Evolutionary conservation across 192 early-diverging fungal genomes (phyloP).

Genomic region (Backusella luteola): DNA sequence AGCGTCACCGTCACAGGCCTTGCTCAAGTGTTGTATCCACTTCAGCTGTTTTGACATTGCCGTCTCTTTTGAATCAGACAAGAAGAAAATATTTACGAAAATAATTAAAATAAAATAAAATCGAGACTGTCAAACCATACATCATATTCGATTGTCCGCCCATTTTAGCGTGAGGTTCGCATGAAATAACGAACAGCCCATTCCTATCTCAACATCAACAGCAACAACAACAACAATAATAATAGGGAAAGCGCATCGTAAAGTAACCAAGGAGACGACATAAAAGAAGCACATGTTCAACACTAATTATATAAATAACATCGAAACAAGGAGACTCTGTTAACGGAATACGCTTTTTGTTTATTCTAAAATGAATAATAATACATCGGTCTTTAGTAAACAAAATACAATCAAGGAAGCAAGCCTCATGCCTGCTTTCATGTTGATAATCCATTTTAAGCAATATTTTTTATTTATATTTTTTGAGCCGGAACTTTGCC

Average conservation of each 20-base stretch:
- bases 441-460: background rate
- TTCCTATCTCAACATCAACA: too few relatives aligned
- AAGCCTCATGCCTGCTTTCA: background rate
- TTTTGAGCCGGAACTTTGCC: background rate
- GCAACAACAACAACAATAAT: too few relatives aligned
- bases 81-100: background rate
- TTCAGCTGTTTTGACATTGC: background rate
- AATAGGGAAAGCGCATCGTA: too few relatives aligned
- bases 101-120: background rate
- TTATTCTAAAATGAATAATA: too few relatives aligned
- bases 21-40: conserved; percentile 15
- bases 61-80: background rate
- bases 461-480: background rate
- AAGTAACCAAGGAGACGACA: background rate
- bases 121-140: background rate
- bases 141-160: background rate
- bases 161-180: background rate
- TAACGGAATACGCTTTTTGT: too few relatives aligned
- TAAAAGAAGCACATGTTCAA: background rate
- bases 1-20: conserved; percentile 17
- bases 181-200: too few relatives aligned
- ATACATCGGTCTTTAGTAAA: too few relatives aligned
- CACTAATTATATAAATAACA: background rate
- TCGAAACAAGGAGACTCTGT: too few relatives aligned
- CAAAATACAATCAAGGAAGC: too few relatives aligned